Evolutionary conservation across 495 filamentous ascomycete genomes (phyloP), one percentile per base, ranked within the genome.

Genomic region (Mytilinidion resinicola): DNA sequence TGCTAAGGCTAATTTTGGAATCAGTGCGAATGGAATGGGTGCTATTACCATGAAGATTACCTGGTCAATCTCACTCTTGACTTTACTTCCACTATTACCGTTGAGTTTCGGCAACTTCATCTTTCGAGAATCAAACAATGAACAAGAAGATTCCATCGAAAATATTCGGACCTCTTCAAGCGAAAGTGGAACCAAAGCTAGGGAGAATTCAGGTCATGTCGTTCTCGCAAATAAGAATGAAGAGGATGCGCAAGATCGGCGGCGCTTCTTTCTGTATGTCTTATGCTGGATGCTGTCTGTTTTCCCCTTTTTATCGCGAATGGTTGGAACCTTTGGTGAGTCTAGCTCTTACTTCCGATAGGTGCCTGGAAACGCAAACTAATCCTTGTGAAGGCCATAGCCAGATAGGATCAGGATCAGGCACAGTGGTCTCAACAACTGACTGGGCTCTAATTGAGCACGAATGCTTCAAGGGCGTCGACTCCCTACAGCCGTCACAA

Each of bases 1-100:
- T 9, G 55, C 65, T 1, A 59, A 60, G 6, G 58, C 65, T 33
- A 70, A 74, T 60, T 71, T 72, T 49, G 70, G 67, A n/a, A 61
- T 71, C 44, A 67, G 49, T 41, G 57, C 67, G 8, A 58, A 43
- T 14, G 64, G 64, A 20, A 60, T 70, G 51, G 70, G 69, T 7
- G 69, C 61, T 41, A 59, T 68, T 38, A 72, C 69, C 11, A 58
- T 68, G 15, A 55, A 68, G 47, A 69, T 72, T 21, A 63, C 68
- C 9, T 70, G 68, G 66, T 53, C 68, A 0, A 52, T 73, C 11
- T 64, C 69, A 6, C 11, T 69, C 6, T 49, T 72, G 1, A 65
- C 61, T 1, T 52, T 73, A 20, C 55, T 72, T 14, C 67, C 69
- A 7, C 51, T 69, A 3, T 19, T 56, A 30, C 39, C 53, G 11